These are phyloP conservation scores for Tolypocladium amazonense DNA, from an alignment of 2,329 filamentous ascomycete genomes.

Conservation along the genomic window DNA sequence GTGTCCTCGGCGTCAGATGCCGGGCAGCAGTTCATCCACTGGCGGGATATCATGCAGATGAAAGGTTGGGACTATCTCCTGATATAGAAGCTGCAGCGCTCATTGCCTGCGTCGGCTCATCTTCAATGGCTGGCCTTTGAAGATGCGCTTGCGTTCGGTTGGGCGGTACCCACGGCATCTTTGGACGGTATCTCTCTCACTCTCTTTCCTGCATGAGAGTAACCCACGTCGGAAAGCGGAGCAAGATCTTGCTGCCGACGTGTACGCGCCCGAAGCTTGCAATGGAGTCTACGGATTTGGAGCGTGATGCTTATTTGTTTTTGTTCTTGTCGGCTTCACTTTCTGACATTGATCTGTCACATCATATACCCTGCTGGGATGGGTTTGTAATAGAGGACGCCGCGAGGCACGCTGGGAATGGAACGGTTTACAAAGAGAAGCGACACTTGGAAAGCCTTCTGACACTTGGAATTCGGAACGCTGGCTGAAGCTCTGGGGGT, in stretches of 20 bases:
- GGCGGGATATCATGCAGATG: constrained; percentile 86
- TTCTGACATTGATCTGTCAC: constrained; percentile 9
- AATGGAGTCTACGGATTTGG: neutral
- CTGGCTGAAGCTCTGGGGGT: neutral
- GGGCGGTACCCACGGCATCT: constrained; percentile 7
- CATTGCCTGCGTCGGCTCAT: constrained; percentile 6
- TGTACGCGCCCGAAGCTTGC: neutral
- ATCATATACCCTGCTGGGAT: constrained; percentile 21
- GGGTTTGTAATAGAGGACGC: constrained; percentile 25
- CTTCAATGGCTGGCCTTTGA: constrained; percentile 27
- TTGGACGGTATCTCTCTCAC: neutral
- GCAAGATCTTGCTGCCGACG: neutral
- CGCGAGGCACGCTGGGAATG: constrained; percentile 23
- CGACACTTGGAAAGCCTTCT: constrained; percentile 3
- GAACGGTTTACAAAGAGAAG: constrained; percentile 1
- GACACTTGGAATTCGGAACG: neutral
- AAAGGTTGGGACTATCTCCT: constrained; percentile 90
- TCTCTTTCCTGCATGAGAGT: neutral
- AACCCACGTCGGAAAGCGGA: neutral
- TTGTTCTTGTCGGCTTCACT: constrained; percentile 10
- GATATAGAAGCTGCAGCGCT: constrained; percentile 42
- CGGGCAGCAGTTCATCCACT: constrained; percentile 65
- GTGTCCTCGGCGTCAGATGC: constrained; percentile 24
- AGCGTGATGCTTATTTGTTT: constrained; percentile 2
- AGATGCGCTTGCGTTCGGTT: constrained; percentile 10